Evolutionary conservation across 257 asterid genomes (phyloP).

Genomic region (Primulina huaijiensis): DNA sequence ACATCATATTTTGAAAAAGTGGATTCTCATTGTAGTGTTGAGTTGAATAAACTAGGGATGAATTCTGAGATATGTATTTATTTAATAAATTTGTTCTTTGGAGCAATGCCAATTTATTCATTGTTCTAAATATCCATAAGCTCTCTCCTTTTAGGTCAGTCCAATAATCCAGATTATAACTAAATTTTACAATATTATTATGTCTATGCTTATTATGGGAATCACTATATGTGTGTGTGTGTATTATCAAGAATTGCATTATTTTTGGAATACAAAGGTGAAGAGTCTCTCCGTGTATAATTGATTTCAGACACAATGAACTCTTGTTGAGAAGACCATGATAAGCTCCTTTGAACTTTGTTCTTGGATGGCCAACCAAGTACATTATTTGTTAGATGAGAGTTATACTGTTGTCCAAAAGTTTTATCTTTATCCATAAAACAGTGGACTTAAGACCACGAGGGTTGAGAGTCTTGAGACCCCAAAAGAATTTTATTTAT

Average conservation of each 20-base stretch:
- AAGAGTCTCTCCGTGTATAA: too few species aligned
- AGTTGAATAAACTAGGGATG: conserved; percentile 16
- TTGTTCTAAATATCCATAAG: background rate
- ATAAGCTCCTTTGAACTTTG: background rate
- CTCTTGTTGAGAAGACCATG: background rate
- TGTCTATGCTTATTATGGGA: background rate
- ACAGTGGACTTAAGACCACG: background rate
- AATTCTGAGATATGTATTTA: conserved; percentile 10
- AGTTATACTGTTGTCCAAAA: too few species aligned
- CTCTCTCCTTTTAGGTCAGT: background rate
- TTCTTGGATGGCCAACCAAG: background rate
- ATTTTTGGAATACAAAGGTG: too few species aligned
- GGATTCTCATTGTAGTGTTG: background rate
- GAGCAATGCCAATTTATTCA: background rate
- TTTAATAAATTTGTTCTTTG: background rate
- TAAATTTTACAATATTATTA: too few species aligned
- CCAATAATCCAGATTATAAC: too few species aligned
- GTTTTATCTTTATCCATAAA: background rate
- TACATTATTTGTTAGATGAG: background rate
- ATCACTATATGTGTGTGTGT: background rate
- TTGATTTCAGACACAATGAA: background rate
- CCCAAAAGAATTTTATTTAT: background rate
- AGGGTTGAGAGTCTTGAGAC: conserved; percentile 12
- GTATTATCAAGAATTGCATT: too few species aligned
- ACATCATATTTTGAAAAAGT: background rate